These are phyloP conservation scores for Senna tora DNA, from an alignment of 306 rosid species.

Conservation along the genomic window DNA sequence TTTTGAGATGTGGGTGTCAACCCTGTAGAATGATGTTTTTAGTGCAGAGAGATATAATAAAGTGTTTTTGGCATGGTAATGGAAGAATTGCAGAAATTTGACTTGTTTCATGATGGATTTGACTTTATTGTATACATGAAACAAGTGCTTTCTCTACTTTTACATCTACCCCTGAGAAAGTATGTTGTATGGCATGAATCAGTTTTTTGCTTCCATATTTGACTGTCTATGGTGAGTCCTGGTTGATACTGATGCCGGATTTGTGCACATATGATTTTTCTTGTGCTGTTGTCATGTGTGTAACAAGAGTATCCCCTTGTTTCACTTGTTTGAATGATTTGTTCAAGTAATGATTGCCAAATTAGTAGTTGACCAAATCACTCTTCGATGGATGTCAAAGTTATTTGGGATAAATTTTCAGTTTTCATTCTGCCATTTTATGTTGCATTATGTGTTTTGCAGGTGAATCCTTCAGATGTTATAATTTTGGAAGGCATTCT, in stretches of 20 bases:
- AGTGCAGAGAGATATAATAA: slow-evolving; percentile 6
- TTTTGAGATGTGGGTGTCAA: slow-evolving; percentile 15
- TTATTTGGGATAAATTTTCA: neutral
- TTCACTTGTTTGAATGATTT: neutral
- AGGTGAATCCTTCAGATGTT: slow-evolving; percentile 99
- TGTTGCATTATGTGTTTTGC: slow-evolving; percentile 32
- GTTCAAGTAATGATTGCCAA: neutral
- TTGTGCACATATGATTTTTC: neutral
- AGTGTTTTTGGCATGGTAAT: slow-evolving; percentile 30
- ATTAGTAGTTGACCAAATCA: neutral
- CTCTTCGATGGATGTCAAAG: neutral
- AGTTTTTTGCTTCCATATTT: neutral
- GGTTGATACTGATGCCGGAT: neutral
- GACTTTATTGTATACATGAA: slow-evolving; percentile 5
- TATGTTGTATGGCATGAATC: slow-evolving; percentile 2
- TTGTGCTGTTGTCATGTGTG: neutral
- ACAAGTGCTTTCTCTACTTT: slow-evolving; percentile 15
- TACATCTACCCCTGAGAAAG: neutral
- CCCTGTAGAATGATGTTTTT: slow-evolving; percentile 13
- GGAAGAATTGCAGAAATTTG: slow-evolving; percentile 20
- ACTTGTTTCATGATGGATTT: neutral
- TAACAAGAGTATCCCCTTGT: neutral
- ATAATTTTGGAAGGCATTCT: slow-evolving; percentile 98
- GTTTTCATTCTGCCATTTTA: neutral
- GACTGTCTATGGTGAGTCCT: neutral